phyloP scores from a whole-genome alignment of 495 filamentous ascomycete genomes.

The Xylaria castorea region DNA sequence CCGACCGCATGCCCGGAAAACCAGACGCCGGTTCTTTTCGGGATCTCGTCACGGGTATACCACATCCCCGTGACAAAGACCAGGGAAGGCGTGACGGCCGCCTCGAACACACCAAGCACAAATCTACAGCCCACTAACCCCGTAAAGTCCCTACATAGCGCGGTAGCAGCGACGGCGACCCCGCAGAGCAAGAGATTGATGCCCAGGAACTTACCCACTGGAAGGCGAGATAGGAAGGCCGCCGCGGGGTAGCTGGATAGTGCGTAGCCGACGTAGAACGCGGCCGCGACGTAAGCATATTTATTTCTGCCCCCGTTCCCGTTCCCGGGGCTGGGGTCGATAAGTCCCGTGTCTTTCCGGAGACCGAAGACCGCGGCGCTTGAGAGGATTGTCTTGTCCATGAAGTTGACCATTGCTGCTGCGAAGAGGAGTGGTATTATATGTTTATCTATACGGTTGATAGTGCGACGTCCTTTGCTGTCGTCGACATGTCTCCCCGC shows the following conservation, averaged over 20 bases:
- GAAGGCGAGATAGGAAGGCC: constrained; percentile 39
- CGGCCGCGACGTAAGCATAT: constrained; percentile 46
- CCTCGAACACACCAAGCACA: constrained; percentile 59
- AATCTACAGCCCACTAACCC: constrained; percentile 66
- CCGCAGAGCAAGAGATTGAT: constrained; percentile 58
- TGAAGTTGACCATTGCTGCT: constrained; percentile 44
- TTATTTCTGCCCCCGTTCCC: constrained; percentile 19
- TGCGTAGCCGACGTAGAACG: constrained; percentile 48
- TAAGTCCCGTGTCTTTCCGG: constrained; percentile 42
- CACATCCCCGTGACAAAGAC: constrained; percentile 45
- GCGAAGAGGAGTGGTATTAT: constrained; percentile 43
- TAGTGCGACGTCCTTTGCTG: constrained; percentile 32
- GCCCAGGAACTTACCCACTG: constrained; percentile 42
- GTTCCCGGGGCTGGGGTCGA: constrained; percentile 28
- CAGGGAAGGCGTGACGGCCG: constrained; percentile 51
- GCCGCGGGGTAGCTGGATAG: constrained; percentile 42
- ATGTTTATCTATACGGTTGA: constrained; percentile 42
- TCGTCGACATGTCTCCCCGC: constrained; percentile 10
- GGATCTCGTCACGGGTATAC: constrained; percentile 47
- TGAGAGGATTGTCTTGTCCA: constrained; percentile 48
- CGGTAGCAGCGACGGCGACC: constrained; percentile 75
- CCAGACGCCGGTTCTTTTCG: constrained; percentile 49
- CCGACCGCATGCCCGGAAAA: constrained; percentile 48
- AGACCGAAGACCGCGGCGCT: constrained; percentile 46
- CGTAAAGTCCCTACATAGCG: constrained; percentile 71